These are phyloP conservation scores for Ogataea philodendri DNA, from an alignment of 805 yeast genomes.

Conservation along the genomic window DNA sequence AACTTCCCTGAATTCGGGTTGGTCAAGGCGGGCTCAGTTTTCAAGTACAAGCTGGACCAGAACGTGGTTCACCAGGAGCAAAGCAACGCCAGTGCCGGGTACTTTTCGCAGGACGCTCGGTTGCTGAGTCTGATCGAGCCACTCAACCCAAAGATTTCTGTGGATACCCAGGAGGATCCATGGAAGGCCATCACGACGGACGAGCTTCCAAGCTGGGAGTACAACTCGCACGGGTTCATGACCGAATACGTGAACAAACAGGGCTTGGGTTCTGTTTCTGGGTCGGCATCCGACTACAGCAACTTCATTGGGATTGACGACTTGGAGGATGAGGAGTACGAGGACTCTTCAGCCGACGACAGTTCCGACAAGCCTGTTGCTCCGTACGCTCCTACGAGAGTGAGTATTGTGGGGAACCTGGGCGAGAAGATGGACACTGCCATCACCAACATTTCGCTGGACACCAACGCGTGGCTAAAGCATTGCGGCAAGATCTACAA, in stretches of 20 bases:
- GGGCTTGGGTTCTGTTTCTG: conserved; percentile 20
- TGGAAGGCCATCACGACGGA: conserved; percentile 12
- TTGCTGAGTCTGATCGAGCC: conserved; percentile 24
- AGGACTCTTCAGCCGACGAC: conserved; percentile 14
- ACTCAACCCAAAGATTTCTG: conserved; percentile 14
- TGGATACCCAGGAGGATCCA: conserved; percentile 2
- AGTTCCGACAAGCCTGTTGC: conserved; percentile 7
- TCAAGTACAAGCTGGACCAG: conserved; percentile 35
- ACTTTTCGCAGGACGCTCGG: conserved; percentile 28
- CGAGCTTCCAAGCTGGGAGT: conserved; percentile 30
- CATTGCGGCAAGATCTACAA: conserved; percentile 77
- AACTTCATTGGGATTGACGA: conserved; percentile 17
- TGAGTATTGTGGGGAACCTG: conserved; percentile 43
- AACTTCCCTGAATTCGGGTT: conserved; percentile 52
- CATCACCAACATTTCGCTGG: conserved; percentile 60
- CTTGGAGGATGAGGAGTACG: conserved; percentile 22
- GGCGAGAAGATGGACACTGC: conserved; percentile 58
- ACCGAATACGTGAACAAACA: conserved; percentile 30
- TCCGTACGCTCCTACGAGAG: conserved; percentile 15
- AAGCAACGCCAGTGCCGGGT: conserved; percentile 23
- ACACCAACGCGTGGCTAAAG: conserved; percentile 78
- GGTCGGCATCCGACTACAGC: conserved; percentile 8
- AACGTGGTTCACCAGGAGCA: conserved; percentile 12
- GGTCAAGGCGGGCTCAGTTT: conserved; percentile 43
- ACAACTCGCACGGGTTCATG: conserved; percentile 34